Evolutionary conservation across 2,329 filamentous ascomycete genomes (phyloP).

Genomic region (Keithomyces neogunnii): DNA sequence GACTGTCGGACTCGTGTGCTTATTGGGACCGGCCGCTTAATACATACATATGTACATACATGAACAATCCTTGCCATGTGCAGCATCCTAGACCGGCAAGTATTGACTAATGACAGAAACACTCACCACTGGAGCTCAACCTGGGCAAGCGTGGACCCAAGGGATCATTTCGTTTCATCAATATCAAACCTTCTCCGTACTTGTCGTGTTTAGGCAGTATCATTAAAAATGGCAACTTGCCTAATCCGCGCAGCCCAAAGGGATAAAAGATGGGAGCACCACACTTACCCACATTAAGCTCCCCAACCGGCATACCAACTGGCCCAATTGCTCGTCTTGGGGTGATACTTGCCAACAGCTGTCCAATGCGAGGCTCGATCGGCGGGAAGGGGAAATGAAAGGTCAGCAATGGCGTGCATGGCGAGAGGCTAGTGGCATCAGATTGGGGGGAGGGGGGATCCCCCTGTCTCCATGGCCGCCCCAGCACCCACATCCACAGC

Average conservation of each 20-base stretch:
- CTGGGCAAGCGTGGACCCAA: too few relatives aligned
- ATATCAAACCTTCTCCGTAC: too few relatives aligned
- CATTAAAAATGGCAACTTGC: neutral
- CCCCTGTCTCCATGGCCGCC: neutral
- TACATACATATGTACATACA: too few relatives aligned
- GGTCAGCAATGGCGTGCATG: conserved; percentile 6
- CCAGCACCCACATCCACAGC: neutral
- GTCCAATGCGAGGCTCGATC: conserved; percentile 7
- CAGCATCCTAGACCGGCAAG: too few relatives aligned
- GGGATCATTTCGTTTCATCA: too few relatives aligned
- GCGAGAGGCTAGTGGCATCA: conserved; percentile 4
- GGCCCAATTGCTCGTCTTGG: neutral
- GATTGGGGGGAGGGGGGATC: neutral
- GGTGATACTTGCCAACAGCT: neutral
- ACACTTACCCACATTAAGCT: neutral
- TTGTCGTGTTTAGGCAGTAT: too few relatives aligned
- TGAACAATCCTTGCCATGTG: too few relatives aligned
- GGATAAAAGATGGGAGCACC: neutral
- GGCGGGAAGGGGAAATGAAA: conserved; percentile 7
- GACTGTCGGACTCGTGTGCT: too few relatives aligned
- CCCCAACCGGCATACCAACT: neutral
- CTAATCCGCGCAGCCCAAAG: neutral
- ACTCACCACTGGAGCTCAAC: too few relatives aligned
- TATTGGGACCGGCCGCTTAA: too few relatives aligned
- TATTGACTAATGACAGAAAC: too few relatives aligned